Conservation (phyloP, 305 asterid genomes). For the Fraxinus platypoda region DNA sequence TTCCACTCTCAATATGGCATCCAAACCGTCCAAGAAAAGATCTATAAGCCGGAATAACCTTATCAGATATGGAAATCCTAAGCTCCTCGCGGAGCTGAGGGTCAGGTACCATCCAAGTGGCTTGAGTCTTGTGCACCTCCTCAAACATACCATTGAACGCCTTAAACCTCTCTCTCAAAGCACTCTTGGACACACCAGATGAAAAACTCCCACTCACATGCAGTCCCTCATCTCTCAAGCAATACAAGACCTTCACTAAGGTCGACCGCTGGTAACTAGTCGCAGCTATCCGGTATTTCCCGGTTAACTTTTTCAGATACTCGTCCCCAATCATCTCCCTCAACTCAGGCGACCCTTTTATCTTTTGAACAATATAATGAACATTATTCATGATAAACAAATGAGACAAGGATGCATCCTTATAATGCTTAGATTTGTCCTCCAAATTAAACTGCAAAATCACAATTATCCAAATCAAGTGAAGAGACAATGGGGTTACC, state of each 20-base stretch:
- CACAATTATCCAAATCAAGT: slow-evolving; percentile 42
- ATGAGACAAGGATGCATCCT: slow-evolving; percentile 55
- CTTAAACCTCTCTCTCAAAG: slow-evolving; percentile 65
- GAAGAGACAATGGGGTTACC: slow-evolving; percentile 35
- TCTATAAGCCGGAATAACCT: slow-evolving; percentile 67
- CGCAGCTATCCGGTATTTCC: slow-evolving; percentile 53
- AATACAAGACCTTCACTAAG: slow-evolving; percentile 65
- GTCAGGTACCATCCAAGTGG: slow-evolving; percentile 72
- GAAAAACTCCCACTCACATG: slow-evolving; percentile 61
- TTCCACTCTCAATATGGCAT: slow-evolving; percentile 74
- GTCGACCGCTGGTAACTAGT: slow-evolving; percentile 61
- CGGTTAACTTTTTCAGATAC: slow-evolving; percentile 50
- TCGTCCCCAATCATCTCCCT: slow-evolving; percentile 74
- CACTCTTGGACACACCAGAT: slow-evolving; percentile 69
- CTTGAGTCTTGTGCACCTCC: slow-evolving; percentile 67
- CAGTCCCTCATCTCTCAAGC: slow-evolving; percentile 76
- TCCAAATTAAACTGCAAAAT: slow-evolving; percentile 65
- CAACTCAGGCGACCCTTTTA: slow-evolving; percentile 54
- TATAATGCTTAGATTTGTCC: slow-evolving; percentile 55
- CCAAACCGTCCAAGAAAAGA: slow-evolving; percentile 71
- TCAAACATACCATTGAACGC: slow-evolving; percentile 73
- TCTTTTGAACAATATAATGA: slow-evolving; percentile 64
- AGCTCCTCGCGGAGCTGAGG: slow-evolving; percentile 77
- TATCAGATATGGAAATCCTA: slow-evolving; percentile 58
- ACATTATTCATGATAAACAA: slow-evolving; percentile 79